A percentile compares a stretch with the other conserved stretches of the same genome.
Evolutionary conservation across 345 rosid species (phyloP).

Genomic region (Abelmoschus esculentus): DNA sequence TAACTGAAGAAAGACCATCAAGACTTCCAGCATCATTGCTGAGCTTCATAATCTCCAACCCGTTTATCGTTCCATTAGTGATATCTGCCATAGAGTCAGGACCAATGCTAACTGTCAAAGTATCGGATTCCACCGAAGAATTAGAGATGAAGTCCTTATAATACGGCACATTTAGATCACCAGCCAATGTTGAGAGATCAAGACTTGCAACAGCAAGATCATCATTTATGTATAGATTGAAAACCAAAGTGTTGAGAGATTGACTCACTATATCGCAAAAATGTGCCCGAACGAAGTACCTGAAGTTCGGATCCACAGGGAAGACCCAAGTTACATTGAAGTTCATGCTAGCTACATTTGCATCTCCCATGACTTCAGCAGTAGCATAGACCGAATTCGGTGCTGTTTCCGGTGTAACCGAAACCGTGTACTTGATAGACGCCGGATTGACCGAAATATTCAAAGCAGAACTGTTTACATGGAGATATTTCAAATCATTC

Average conservation of each 20-base stretch:
- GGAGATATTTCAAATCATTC: slow-evolving; percentile 67
- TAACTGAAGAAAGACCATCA: slow-evolving; percentile 56
- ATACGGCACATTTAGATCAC: slow-evolving; percentile 48
- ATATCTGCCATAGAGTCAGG: slow-evolving; percentile 53
- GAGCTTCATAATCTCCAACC: slow-evolving; percentile 81
- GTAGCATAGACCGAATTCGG: slow-evolving; percentile 89
- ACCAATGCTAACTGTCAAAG: slow-evolving; percentile 77
- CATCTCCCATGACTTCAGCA: slow-evolving; percentile 77
- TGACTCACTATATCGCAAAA: slow-evolving; percentile 79
- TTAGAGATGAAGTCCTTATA: slow-evolving; percentile 74
- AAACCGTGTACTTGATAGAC: slow-evolving; percentile 39
- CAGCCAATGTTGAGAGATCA: slow-evolving; percentile 56
- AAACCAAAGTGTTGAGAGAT: slow-evolving; percentile 63
- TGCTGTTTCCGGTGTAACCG: slow-evolving; percentile 57
- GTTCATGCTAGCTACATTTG: slow-evolving; percentile 55
- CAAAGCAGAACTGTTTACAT: slow-evolving; percentile 74
- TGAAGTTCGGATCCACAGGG: slow-evolving; percentile 51
- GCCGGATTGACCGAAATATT: slow-evolving; percentile 59
- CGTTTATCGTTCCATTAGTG: slow-evolving; percentile 67
- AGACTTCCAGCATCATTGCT: slow-evolving; percentile 73
- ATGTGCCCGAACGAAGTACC: slow-evolving; percentile 80
- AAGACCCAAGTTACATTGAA: slow-evolving; percentile 95
- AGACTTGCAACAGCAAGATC: slow-evolving; percentile 60
- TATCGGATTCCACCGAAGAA: slow-evolving; percentile 37
- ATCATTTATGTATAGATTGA: slow-evolving; percentile 77